Evolutionary conservation across 495 filamentous ascomycete species (phyloP), one percentile per base, ranked within the genome.

Genomic region (Talaromyces wortmannii): DNA sequence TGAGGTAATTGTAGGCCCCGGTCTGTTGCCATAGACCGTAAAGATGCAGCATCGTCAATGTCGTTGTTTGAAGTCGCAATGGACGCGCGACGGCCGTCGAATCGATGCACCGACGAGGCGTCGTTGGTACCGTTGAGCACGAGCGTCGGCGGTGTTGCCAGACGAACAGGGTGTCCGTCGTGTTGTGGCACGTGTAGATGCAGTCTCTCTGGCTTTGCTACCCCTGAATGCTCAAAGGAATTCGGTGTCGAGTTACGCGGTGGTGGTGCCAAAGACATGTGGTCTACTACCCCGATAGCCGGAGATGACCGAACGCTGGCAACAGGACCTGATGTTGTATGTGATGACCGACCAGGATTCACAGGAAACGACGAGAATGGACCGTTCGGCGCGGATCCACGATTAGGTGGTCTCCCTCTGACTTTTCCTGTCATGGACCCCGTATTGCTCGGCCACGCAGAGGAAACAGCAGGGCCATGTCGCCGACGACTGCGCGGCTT

Each of bases 381-480:
- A 0, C 90, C 91, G 43, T 90, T 86, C 4, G 75, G 79, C 12
- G 86, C 76, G 13, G 81, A 82, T 16, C 89, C 83, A 65, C 88
- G 90, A 57, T 83, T 90, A 3, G 92, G 91, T 52, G 94, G 94
- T 55, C 94, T 75, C 8, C 94, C 94, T 45, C 94, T 76, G 13
- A 90, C 70, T 56, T 94, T 95, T 5, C 90, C 90, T 7, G 77
- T 83, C 2, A 83, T 72, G 18, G 83, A 76, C 31, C 80, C 79
- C 5, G 80, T 83, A 45, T 80, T 84, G 52, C 81, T 88, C 16
- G 89, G 83, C 94, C 94, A 98, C 11, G 94, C 94, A 23, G 92
- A 96, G 6, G 94, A 98, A 2, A 98, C 92, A 2, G 89, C 90
- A 0, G 94, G 91, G 0, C 92, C 92, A 64, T 96, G 91, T n/a